Percentiles rank a stretch among this genome's conserved stretches.
Evolutionary conservation across 176 grass and related monocot species (phyloP).

Genomic region (Otatea glauca): DNA sequence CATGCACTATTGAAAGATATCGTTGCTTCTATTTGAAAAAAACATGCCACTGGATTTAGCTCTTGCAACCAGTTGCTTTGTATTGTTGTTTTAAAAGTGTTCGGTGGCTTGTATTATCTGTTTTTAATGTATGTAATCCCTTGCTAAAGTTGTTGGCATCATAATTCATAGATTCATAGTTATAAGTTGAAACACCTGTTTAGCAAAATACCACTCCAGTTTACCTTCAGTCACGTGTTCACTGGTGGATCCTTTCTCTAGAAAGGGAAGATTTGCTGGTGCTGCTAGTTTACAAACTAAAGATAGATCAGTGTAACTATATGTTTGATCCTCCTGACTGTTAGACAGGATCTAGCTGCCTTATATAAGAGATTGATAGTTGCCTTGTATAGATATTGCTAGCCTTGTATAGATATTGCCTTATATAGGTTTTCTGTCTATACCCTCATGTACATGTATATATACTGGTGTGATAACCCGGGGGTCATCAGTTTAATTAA

Average conservation of each 20-base stretch:
- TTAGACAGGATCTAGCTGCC: no score
- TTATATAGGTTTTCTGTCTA: no score
- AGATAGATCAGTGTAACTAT: not conserved
- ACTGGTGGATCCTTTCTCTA: not conserved
- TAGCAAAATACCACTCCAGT: not conserved
- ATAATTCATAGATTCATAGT: constrained; percentile 7
- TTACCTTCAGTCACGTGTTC: constrained; percentile 7
- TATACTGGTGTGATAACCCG: no score
- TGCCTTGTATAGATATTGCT: no score
- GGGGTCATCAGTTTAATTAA: no score
- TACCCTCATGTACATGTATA: no score
- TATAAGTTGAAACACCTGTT: not conserved
- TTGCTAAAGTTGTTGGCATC: not conserved
- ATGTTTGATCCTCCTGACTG: constrained; percentile 6
- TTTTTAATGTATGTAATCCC: not conserved
- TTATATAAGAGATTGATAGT: no score
- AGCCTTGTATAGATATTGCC: no score
- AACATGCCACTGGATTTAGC: not conserved
- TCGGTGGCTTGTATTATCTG: not conserved
- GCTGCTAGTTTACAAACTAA: not conserved
- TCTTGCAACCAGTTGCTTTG: not conserved
- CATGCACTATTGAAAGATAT: not conserved
- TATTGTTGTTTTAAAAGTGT: not conserved
- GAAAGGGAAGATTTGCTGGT: not conserved
- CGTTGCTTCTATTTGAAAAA: constrained; percentile 14